Evolutionary conservation across 2,329 filamentous ascomycete species (phyloP), one percentile per base, ranked within the genome.

Genomic region (Colletotrichum scovillei): DNA sequence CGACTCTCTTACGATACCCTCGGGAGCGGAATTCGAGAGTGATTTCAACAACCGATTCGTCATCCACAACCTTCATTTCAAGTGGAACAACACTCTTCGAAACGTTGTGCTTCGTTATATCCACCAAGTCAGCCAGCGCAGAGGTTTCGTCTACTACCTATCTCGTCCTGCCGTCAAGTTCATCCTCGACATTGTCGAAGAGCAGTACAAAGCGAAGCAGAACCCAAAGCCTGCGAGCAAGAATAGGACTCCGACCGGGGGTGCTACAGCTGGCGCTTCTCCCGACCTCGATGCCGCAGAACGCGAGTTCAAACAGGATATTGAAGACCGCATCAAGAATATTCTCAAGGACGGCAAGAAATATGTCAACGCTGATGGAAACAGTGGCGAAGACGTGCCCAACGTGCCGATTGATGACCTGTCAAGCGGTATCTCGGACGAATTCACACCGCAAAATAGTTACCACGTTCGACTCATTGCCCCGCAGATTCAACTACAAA

Each of bases 11-110:
- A 92, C 94, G 75, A 89, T 92, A 1, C 91, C 92, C 3, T 90
- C 92, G 1, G 90, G 92, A 4, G 90, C 93, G 19, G 95, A 98
- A 76, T 96, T 96, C 76, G 92, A 94, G 62, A 98, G 94, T 81
- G 95, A 98, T 80, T 99, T 98, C 86, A 97, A 97, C 81, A 99
- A 99, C 80, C 93, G 97, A 2, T 99, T 99, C 85, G 96, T 98
- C 77, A 93, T 99, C 65, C 97, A 99, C 86, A 99, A 99, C 78
- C 90, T 97, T 80, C 97, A 99, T 79, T 86, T 99, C 70, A 99
- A 99, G 82, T 99, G 97, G 97, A 98, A 98, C 85, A 99, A 99
- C 78, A 91, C 95, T 12, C 85, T 99, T 49, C 92, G 97, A 72
- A 98, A 99, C 80, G 98, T 98, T 78, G 97, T 99, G 63, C 89